Conservation (phyloP, 164 flowering plant genomes). For the Sextonia rubra region DNA sequence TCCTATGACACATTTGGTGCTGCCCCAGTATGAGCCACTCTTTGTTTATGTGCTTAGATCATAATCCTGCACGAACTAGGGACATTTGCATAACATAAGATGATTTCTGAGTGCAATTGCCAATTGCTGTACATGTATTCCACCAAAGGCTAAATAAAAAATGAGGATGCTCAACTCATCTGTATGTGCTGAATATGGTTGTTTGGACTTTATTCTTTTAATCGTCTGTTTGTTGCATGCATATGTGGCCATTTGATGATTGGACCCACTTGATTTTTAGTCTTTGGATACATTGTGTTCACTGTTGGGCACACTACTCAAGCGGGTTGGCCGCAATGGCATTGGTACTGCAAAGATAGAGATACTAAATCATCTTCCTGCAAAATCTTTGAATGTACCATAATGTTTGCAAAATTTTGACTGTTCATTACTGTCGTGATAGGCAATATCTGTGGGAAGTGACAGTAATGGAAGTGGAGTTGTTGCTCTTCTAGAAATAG, state of each 20-base stretch:
- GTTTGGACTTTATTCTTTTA: neutral
- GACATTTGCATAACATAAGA: neutral
- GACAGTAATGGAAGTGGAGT: conserved; percentile 99
- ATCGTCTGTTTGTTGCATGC: neutral
- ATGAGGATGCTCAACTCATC: neutral
- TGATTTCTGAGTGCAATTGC: neutral
- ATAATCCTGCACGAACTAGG: neutral
- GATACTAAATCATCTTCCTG: neutral
- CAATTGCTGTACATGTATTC: neutral
- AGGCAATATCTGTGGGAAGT: conserved; percentile 94
- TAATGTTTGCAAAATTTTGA: neutral
- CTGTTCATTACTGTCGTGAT: conserved; percentile 8
- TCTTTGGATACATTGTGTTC: neutral
- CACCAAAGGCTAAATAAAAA: neutral
- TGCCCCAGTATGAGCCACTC: conserved; percentile 60
- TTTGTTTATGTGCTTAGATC: neutral
- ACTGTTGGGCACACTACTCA: neutral
- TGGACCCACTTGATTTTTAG: neutral
- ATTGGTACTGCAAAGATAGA: neutral
- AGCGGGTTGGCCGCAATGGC: neutral
- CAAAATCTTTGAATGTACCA: neutral
- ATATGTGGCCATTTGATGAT: neutral
- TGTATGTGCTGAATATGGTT: neutral
- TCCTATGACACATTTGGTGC: conserved; percentile 99
- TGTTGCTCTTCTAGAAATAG: conserved; percentile 89